phyloP scores from a whole-genome alignment of 148 eudicot species.

The Cornus florida region DNA sequence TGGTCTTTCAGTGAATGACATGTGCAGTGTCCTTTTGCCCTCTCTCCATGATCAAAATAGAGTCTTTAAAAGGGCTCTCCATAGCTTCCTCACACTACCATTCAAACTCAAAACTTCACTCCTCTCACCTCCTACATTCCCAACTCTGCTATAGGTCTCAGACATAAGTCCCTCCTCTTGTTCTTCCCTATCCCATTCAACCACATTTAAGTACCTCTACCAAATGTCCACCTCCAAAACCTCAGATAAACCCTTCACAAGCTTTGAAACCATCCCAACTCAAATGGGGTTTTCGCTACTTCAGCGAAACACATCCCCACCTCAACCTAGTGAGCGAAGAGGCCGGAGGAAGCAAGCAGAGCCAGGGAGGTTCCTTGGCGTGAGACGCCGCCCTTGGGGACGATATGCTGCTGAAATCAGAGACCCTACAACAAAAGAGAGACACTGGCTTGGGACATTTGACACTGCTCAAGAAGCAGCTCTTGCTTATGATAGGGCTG shows the following conservation, averaged over 20 bases:
- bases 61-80: conserved; percentile 22
- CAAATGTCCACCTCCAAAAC: conserved; percentile 48
- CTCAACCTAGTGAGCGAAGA: conserved; percentile 57
- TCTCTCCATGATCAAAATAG: conserved; percentile 14
- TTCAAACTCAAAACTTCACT: conserved; percentile 10
- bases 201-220: not conserved
- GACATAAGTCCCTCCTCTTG: not conserved
- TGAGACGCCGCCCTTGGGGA: conserved; percentile 89
- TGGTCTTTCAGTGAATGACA: conserved; percentile 26
- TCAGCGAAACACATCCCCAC: conserved; percentile 61
- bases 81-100: conserved; percentile 16
- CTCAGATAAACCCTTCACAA: conserved; percentile 24
- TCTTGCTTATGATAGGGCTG: conserved; percentile 95
- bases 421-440: conserved; percentile 87
- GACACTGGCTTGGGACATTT: conserved; percentile 97
- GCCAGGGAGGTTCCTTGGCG: conserved; percentile 84
- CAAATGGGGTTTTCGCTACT: conserved; percentile 50
- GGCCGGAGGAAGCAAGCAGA: conserved; percentile 67
- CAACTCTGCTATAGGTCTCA: not conserved
- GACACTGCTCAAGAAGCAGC: conserved; percentile 99
- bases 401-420: conserved; percentile 94
- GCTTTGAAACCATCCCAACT: conserved; percentile 34
- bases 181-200: not conserved
- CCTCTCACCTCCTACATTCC: not conserved
- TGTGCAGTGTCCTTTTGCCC: conserved; percentile 21